Evolutionary conservation across 768 basidiomycete genomes (phyloP).

Genomic region (Multifurca ochricompacta): DNA sequence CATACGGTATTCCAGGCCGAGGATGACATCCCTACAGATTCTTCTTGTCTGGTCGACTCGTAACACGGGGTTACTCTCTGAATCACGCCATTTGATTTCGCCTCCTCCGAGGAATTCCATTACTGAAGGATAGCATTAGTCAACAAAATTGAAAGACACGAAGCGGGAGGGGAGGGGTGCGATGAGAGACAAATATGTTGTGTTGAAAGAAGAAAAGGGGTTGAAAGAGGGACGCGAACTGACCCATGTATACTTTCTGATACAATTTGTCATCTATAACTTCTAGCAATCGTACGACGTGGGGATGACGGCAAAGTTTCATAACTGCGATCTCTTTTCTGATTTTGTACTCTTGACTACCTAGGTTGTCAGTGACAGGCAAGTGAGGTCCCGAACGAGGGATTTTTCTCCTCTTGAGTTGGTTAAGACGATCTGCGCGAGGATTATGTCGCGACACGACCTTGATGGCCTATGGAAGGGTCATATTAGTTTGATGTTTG

Average conservation of each 20-base stretch:
- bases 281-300: slow-evolving; percentile 84
- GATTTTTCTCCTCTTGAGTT: slow-evolving; percentile 33
- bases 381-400: slow-evolving; percentile 41
- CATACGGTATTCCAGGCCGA: slow-evolving; percentile 93
- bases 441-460: slow-evolving; percentile 66
- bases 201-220: too few species aligned
- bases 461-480: slow-evolving; percentile 60
- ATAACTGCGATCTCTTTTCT: slow-evolving; percentile 95
- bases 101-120: slow-evolving; percentile 97
- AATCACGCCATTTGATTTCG: slow-evolving; percentile 84
- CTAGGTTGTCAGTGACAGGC: slow-evolving; percentile 58
- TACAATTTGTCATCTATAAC: slow-evolving; percentile 89
- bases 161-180: background rate
- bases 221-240: slow-evolving; percentile 29
- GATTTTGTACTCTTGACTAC: slow-evolving; percentile 75
- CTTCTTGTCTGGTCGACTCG: slow-evolving; percentile 75
- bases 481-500: background rate
- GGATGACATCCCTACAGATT: slow-evolving; percentile 87
- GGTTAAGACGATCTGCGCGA: slow-evolving; percentile 55
- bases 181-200: too few species aligned
- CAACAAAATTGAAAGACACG: slow-evolving; percentile 7
- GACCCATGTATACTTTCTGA: slow-evolving; percentile 91
- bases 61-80: slow-evolving; percentile 60
- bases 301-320: slow-evolving; percentile 90
- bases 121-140: slow-evolving; percentile 39